Evolutionary conservation across 2,329 filamentous ascomycete genomes (phyloP), one percentile per base, ranked within the genome.

Genomic region (Curvularia hawaiiensis): DNA sequence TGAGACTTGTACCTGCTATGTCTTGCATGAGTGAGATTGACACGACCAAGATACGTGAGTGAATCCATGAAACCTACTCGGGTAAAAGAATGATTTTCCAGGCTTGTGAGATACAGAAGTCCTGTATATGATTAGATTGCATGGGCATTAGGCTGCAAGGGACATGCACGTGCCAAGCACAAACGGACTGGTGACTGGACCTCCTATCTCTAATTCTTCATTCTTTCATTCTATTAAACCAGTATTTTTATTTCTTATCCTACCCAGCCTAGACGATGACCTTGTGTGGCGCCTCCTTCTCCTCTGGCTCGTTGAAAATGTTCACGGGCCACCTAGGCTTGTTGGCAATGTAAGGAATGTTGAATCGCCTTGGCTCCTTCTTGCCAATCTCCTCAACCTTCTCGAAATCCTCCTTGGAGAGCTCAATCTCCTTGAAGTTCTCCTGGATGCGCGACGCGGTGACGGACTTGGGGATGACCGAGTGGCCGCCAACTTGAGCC

Each of bases 401-500:
- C 58, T 70, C 61, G 28, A 69, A 65, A 55, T 67, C 65, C 24
- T 66, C 66, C 41, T 68, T 58, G 22, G 67, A 64, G 6, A 72
- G 60, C 50, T 72, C 70, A 24, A 71, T 61, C 58, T 71, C 70
- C 62, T 72, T 64, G 62, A 73, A 73, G 61, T 73, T 73, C 49
- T 69, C 68, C 28, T 63, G 60, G 50, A 73, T 73, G 47, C 71
- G 69, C 20, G 64, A 66, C 12, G 68, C 57, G 3, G 68, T 73
- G 12, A 73, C 69, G 6, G 69, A 72, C 66, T 73, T 73, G 53
- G 71, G 71, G 38, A 73, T 73, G 50, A 73, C 69, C 18, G 61
- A 66, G 59, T 70, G 65, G 12, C 70, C 70, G 20, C 68, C 67
- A 83, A 96, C 91, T 18, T 91, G 96, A 31, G 91, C 86, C 92